Evolutionary conservation across 176 grass and related monocot genomes (phyloP).

Genomic region (Triticum urartu): DNA sequence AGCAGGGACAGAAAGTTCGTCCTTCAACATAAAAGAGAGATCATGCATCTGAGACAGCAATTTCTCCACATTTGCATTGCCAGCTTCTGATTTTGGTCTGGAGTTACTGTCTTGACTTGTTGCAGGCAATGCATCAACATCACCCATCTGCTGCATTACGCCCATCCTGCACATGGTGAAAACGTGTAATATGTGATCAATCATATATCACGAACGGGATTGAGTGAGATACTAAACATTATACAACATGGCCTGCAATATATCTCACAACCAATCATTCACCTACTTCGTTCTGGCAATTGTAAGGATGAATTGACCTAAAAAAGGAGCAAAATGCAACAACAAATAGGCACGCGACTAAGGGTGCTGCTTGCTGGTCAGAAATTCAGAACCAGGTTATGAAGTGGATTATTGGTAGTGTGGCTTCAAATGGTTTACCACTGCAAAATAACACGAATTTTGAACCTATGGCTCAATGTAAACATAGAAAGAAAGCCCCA

Average conservation of each 20-base stretch:
- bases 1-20: conserved; percentile 65
- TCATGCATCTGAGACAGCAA: conserved; percentile 70
- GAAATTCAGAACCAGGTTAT: neutral
- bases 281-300: neutral
- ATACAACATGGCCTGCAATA: neutral
- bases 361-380: neutral
- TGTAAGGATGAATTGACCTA: conserved; percentile 8
- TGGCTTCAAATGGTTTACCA: neutral
- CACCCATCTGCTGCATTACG: conserved; percentile 20
- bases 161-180: conserved; percentile 44
- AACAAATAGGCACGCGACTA: conserved; percentile 4
- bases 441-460: neutral
- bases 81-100: conserved; percentile 33
- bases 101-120: conserved; percentile 23
- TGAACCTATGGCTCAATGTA: too few relatives aligned
- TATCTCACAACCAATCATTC: conserved; percentile 2
- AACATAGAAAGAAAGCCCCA: too few relatives aligned
- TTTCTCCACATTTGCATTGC: conserved; percentile 45
- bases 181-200: conserved; percentile 12
- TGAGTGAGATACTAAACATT: conserved; percentile 16
- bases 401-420: neutral
- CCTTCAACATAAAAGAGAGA: conserved; percentile 80
- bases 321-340: neutral
- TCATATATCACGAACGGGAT: neutral
- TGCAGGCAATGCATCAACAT: conserved; percentile 44